phyloP scores from a whole-genome alignment of 2,329 filamentous ascomycete genomes.

The Didymella pinodella region DNA sequence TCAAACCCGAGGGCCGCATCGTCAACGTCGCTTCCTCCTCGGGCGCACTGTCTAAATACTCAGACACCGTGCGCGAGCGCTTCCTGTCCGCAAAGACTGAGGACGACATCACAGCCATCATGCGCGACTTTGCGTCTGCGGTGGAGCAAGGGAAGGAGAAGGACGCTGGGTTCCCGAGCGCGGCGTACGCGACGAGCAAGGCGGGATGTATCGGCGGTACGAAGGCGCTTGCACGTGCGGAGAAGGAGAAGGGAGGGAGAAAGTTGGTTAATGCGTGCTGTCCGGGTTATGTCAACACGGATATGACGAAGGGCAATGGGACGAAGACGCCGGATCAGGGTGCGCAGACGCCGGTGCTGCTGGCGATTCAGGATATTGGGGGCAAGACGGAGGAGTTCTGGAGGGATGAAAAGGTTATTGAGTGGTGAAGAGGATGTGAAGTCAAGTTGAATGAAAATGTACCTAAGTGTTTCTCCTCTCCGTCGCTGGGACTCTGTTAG shows the following conservation, averaged over 20 bases:
- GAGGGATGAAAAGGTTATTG: conserved; percentile 47
- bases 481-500: no score
- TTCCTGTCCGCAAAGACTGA: conserved; percentile 55
- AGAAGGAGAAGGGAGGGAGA: conserved; percentile 40
- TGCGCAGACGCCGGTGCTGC: conserved; percentile 54
- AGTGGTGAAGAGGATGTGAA: conserved; percentile 41
- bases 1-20: conserved; percentile 55
- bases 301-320: conserved; percentile 55
- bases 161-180: conserved; percentile 59
- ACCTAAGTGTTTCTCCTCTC: no score
- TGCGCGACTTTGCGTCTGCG: conserved; percentile 59
- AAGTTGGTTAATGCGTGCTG: conserved; percentile 53
- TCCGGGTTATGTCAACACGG: conserved; percentile 58
- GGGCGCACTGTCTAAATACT: conserved; percentile 59
- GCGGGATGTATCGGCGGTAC: conserved; percentile 56
- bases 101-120: conserved; percentile 56
- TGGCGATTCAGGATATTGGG: conserved; percentile 54
- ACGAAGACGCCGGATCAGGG: conserved; percentile 55
- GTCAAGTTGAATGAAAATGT: no score
- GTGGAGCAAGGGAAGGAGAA: conserved; percentile 58
- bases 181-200: conserved; percentile 60
- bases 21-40: conserved; percentile 60
- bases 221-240: conserved; percentile 47
- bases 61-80: conserved; percentile 51
- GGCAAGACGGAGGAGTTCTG: conserved; percentile 52